These are phyloP conservation scores for Funneliformis caledonium DNA, from an alignment of 371 early-diverging fungal species.

Conservation along the genomic window DNA sequence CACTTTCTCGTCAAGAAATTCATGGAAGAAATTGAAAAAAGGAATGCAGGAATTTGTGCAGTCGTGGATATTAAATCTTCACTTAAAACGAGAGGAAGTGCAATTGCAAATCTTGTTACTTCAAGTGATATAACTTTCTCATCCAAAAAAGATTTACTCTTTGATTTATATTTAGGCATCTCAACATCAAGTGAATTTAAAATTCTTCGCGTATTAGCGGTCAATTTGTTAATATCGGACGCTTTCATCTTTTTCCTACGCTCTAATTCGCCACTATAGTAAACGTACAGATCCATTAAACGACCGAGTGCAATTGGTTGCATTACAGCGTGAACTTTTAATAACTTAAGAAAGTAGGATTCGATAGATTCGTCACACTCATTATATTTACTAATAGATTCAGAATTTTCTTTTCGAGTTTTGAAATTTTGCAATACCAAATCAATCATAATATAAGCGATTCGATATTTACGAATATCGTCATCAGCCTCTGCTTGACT, in stretches of 20 bases:
- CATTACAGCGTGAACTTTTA: constrained; percentile 73
- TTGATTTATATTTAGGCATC: constrained; percentile 53
- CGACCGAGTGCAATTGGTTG: constrained; percentile 78
- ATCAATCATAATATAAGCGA: constrained; percentile 75
- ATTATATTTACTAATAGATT: constrained; percentile 30
- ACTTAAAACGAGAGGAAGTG: constrained; percentile 66
- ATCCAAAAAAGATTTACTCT: constrained; percentile 59
- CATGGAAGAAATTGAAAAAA: constrained; percentile 65
- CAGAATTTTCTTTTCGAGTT: constrained; percentile 35
- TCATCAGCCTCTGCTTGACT: constrained; percentile 46
- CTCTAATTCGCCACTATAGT: constrained; percentile 70
- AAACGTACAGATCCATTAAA: constrained; percentile 70
- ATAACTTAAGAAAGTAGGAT: constrained; percentile 59
- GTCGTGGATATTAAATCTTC: constrained; percentile 49
- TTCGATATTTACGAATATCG: constrained; percentile 55
- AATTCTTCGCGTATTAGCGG: constrained; percentile 69
- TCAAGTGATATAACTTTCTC: constrained; percentile 59
- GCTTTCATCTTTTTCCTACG: constrained; percentile 60
- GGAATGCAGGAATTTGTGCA: constrained; percentile 57
- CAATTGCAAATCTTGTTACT: constrained; percentile 65
- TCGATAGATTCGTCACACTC: constrained; percentile 47
- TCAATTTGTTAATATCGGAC: constrained; percentile 64
- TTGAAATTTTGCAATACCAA: constrained; percentile 66
- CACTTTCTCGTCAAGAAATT: constrained; percentile 63
- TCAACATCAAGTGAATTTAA: constrained; percentile 67